Base-by-base conservation (phyloP, 495 filamentous ascomycete species). In the Echria macrotheca region DNA sequence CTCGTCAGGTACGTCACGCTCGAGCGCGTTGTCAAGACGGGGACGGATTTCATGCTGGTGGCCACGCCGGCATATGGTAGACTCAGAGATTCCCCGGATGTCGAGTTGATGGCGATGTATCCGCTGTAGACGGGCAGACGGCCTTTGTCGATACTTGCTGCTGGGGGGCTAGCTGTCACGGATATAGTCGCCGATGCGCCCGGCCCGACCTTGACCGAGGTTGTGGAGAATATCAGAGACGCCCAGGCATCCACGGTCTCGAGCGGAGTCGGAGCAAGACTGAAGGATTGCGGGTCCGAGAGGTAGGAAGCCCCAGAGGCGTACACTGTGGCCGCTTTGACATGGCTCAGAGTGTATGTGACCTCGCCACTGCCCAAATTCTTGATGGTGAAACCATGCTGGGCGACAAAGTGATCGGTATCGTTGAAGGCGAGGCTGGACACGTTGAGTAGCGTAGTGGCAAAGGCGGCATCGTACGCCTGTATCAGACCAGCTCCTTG, bases 401-500 rank as follows among this genome's bases (percentile, higher is more conserved):
- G 66, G 4, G 58, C 50, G 12, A 69, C 57, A 21, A 78, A 63
- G 55, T 76, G 51, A 39, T 71, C 64, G 15, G 72, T 76, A 56
- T 79, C 76, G 52, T 78, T 78, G 57, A 78, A 76, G 15, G 71
- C 64, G 33, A 78, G 67, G 44, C 64, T 75, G 32, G 68, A 71
- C 11, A 70, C 67, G 48, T 62, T 69, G 35, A 77, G 57, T 21
- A 70, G 53, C 5, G 72, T 77, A 5, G 66, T 71, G 4, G 71
- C 56, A 46, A 70, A 69, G 7, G 75, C 69, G 21, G 70, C 70
- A 24, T 75, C 69, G 49, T 70, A 71, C 5, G 73, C 75, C 47
- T 79, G 69, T n/a, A 79, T 62, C 12, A 79, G 68, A 5, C 77
- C 76, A 26, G 62, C 69, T 21, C 76, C 77, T 41, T 77, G 73